Base-by-base conservation (phyloP, 1,139 yeast genomes). In the Chernovozyma aurita region DNA sequence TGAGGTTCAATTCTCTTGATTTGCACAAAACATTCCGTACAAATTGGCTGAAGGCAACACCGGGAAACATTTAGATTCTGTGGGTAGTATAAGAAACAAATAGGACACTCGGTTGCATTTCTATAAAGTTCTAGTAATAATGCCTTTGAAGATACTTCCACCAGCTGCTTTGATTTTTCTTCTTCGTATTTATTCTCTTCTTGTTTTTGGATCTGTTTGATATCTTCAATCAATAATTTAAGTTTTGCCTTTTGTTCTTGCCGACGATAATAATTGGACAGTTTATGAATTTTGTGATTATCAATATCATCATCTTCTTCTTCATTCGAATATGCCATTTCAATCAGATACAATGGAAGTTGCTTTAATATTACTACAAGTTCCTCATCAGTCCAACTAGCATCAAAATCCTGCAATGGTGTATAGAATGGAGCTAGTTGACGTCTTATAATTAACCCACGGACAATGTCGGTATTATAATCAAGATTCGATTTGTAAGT, bases 21-120 rank as follows among this genome's bases (percentile, higher is more conserved):
- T 57, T 90, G 97, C 7, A 90, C 97, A 73, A 92, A 92, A 57
- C 98, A 92, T 60, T 92, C 98, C 1, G 96, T 76, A 60, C 98
- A 92, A 17, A 92, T 88, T 2, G 95, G 92, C 57, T 92, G 97
- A 34, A 78, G 74, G 56, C 98, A 92, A 58, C 98, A 92, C 33
- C 95, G 70, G n/a, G 95, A 83, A 35, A 74, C 59, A 61, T 92
- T 92, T 46, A 90, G 63, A 50, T 80, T 78, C 32, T 73, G 70
- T 1, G 98, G 98, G 54, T 83, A 86, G 53, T 74, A 86, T 17
- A 92, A 70, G 57, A 92, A 92, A 55, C 98, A 92, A 46, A 92
- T 92, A 9, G 98, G 97, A 56, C 98, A 92, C 53, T 92, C 98
- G 22, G 72, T 61, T 2, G 86, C 77, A 38, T 76, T 64, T 35